Base-by-base conservation (phyloP, 2,329 filamentous ascomycete species). In the Fusarium virguliforme region DNA sequence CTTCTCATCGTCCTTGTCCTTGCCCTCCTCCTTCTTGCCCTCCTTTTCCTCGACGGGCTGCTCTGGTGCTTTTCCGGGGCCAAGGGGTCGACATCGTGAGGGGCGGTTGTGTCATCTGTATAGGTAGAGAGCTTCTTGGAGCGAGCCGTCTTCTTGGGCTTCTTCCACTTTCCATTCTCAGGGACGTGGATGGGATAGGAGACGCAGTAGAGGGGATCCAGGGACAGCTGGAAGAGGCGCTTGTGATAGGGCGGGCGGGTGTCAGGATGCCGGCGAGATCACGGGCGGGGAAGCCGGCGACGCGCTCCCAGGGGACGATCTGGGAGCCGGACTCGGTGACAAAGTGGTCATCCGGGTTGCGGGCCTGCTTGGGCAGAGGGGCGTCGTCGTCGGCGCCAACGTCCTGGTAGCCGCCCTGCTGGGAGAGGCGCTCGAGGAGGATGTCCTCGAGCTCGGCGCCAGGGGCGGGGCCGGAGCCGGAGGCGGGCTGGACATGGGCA, bases 141-240 rank as follows among this genome's bases (percentile, higher is more conserved):
- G 63, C 79, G 79, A 67, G 81, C 86, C 69, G 87, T 88, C 79
- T 87, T 82, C 72, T 83, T 88, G 74, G 86, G 87, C 78, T 87
- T 89, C 83, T 91, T 94, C 94, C 94, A 96, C 41, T 87, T 86
- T 2, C 93, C 93, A 79, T 93, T 92, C 74, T 93, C 90, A 1
- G 91, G 90, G 40, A 94, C 92, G 80, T 95, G 94, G 41, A 97
- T 89, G 5, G 94, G 94, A 80, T 94, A 94, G 1, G 94, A 94
- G 18, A 97, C 85, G 77, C 94, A 96, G 63, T 91, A 90, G 41
- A 95, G 84, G 50, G 94, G 91, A 75, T 97, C 93, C 8, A 97
- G 85, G 0, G 91, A 92, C 64, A 97, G 85, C 78, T 97, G 93
- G 76, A 97, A 97, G 26, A 90, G 88, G 73, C 87, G 89, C 83